Evolutionary conservation across 495 filamentous ascomycete genomes (phyloP).

Genomic region (Xylaria longipes): DNA sequence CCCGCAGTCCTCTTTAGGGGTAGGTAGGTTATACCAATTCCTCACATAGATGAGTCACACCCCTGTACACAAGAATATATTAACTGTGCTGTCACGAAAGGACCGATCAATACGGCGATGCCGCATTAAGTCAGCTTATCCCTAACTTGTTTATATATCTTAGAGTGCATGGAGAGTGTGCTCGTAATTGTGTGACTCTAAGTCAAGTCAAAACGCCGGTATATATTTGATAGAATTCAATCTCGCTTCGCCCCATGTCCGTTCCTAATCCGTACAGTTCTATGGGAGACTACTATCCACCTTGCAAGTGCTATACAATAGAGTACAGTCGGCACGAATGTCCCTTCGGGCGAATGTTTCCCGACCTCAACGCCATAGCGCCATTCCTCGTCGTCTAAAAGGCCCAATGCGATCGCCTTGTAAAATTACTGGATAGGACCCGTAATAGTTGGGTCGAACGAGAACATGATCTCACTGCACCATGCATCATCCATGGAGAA

Average conservation of each 20-base stretch:
- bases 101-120: not conserved
- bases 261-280: not conserved
- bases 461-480: conserved; percentile 16
- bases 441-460: not conserved
- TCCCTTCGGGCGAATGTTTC: not conserved
- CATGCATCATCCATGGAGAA: conserved; percentile 22
- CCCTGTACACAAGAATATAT: not conserved
- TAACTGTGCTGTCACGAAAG: not conserved
- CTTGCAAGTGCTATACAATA: not conserved
- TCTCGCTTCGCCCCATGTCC: not conserved
- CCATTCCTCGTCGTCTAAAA: not conserved
- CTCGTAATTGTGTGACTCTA: not conserved
- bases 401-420: not conserved
- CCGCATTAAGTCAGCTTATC: conserved; percentile 5
- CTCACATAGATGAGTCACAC: not conserved
- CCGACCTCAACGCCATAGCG: not conserved
- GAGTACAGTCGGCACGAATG: not conserved
- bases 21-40: not conserved
- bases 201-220: not conserved
- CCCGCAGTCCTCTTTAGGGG: not conserved
- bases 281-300: not conserved
- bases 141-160: not conserved
- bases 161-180: not conserved
- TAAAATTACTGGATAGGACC: not conserved
- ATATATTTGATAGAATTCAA: not conserved